Base-by-base conservation (phyloP, 768 basidiomycete genomes). In the Imleria badia region DNA sequence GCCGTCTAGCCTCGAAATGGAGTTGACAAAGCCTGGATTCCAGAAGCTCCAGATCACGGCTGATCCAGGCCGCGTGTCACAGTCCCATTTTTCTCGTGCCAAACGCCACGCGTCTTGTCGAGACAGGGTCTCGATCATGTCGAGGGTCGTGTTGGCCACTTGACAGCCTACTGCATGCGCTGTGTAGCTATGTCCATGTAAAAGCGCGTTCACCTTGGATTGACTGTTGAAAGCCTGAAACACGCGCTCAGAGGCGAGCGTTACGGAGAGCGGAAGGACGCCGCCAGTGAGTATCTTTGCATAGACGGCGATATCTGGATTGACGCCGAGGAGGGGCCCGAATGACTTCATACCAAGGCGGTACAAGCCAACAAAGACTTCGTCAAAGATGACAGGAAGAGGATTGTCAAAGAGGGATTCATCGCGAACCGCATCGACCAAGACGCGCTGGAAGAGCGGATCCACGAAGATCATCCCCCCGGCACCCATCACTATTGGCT, bases 391-490 rank as follows among this genome's bases (percentile, higher is more conserved):
- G 60, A 98, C 87, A 0, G 96, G 94, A 14, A 98, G 75, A 4
- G 89, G 89, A 8, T 69, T 58, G 6, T 67, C 48, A 14, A 73
- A 69, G 13, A 75, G 60, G 13, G 68, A 68, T 31, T 66, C 63
- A 23, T 77, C 71, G 54, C 96, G 85, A 6, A 91, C 89, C 3
- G 84, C 80, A 62, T 97, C 93, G 38, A 98, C 75, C 59, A 98
- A 70, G 30, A 94, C 76, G 26, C 91, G 82, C 68, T 98, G 96
- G 79, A 96, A 98, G 40, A 98, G 84, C 10, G 96, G 96, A 67
- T 98, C 96, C 23, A 98, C 92, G 65, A 98, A 98, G 30, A 94
- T 78, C 96, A 98, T 98, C 0, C 96, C 96, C 1, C 92, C 96
- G 0, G 96, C 94, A 14, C 96, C 96, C 81, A 98, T 89, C 23